A percentile compares a stretch with the other conserved stretches of the same genome.
phyloP scores from a whole-genome alignment of 768 basidiomycete species.

The Lactarius psammicola region DNA sequence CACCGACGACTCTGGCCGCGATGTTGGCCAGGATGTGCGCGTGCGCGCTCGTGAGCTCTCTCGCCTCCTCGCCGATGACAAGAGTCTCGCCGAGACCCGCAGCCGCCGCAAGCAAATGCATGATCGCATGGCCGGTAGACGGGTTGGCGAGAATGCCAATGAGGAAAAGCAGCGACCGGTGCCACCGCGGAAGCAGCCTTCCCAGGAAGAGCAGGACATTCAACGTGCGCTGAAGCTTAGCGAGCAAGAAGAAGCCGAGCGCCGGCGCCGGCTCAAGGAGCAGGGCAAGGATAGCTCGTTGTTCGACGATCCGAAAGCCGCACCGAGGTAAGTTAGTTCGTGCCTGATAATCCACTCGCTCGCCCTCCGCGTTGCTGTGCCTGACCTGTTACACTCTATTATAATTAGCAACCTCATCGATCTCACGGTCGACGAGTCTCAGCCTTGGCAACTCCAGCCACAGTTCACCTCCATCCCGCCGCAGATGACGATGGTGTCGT shows the following conservation, averaged over 20 bases:
- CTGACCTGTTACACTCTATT: constrained; percentile 12
- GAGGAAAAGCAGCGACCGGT: constrained; percentile 14
- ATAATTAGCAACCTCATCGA: constrained; percentile 15
- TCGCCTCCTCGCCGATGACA: constrained; percentile 80
- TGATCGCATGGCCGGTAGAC: constrained; percentile 73
- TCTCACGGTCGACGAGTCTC: constrained; percentile 26
- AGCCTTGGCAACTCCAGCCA: constrained; percentile 31
- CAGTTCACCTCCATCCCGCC: constrained; percentile 28
- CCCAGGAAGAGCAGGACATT: constrained; percentile 75
- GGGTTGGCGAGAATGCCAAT: constrained; percentile 40
- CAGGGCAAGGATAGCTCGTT: constrained; percentile 62
- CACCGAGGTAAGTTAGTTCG: constrained; percentile 49
- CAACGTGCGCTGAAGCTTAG: constrained; percentile 80
- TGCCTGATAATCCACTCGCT: constrained; percentile 31
- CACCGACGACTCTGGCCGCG: constrained; percentile 86
- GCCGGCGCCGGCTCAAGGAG: constrained; percentile 62
- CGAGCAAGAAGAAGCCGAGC: constrained; percentile 79
- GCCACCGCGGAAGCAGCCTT: constrained; percentile 33
- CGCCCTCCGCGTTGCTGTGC: background rate
- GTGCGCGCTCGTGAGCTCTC: constrained; percentile 96
- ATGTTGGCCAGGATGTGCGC: constrained; percentile 94
- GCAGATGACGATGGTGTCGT: constrained; percentile 16
- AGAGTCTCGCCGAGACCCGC: constrained; percentile 75
- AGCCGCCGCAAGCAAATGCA: constrained; percentile 80
- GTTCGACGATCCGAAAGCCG: constrained; percentile 71